Evolutionary conservation across 2,329 filamentous ascomycete species (phyloP).

Genomic region (Hypoxylon rubiginosum): DNA sequence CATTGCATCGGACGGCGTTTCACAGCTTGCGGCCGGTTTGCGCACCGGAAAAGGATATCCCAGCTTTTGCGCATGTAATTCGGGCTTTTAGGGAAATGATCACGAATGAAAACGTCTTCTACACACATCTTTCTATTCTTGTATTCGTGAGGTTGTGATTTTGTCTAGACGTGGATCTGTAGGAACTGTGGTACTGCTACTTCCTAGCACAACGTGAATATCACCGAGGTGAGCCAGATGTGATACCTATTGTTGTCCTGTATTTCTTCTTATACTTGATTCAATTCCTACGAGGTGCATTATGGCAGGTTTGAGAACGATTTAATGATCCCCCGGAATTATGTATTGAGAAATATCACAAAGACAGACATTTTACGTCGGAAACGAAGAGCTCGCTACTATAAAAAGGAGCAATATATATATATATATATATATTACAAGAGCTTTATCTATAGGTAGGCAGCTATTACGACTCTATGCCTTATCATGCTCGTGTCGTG

Average conservation of each 20-base stretch:
- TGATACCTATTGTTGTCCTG: too few relatives aligned
- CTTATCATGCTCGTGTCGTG: not conserved
- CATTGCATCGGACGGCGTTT: slow-evolving; percentile 39
- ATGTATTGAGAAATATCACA: too few relatives aligned
- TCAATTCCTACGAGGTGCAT: too few relatives aligned
- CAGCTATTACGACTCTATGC: not conserved
- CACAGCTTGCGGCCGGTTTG: slow-evolving; percentile 8
- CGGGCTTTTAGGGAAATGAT: slow-evolving; percentile 16
- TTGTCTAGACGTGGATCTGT: not conserved
- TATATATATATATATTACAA: too few relatives aligned
- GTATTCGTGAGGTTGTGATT: not conserved
- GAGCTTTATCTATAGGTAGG: not conserved
- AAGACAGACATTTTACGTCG: too few relatives aligned
- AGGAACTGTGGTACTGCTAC: not conserved
- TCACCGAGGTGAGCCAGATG: not conserved
- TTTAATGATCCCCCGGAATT: too few relatives aligned
- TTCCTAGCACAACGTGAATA: not conserved
- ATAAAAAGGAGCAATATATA: too few relatives aligned
- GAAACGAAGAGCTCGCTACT: not conserved
- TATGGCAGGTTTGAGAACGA: too few relatives aligned
- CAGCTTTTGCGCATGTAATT: slow-evolving; percentile 14
- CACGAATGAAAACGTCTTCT: slow-evolving; percentile 23
- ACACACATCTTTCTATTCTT: not conserved
- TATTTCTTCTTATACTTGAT: too few relatives aligned
- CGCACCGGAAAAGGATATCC: slow-evolving; percentile 27